A percentile compares a stretch with the other conserved stretches of the same genome.
phyloP scores from a whole-genome alignment of 2,329 filamentous ascomycete genomes.

The Trichoderma asperellum region DNA sequence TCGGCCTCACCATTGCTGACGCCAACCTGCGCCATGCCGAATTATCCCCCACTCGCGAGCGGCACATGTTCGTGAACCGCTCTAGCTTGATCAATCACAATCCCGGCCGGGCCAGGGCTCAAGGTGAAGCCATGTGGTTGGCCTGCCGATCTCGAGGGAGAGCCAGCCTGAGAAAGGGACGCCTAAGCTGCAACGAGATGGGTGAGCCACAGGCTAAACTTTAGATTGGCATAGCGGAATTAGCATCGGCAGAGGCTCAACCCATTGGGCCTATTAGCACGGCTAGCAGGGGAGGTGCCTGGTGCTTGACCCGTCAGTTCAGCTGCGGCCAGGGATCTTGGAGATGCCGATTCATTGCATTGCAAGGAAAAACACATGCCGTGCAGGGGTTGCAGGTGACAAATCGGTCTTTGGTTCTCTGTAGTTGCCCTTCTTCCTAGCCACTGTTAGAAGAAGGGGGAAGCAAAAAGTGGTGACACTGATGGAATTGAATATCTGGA shows the following conservation, averaged over 20 bases:
- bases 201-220: background rate
- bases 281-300: conserved; percentile 18
- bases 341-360: background rate
- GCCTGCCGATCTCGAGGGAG: conserved; percentile 7
- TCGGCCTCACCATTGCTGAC: conserved; percentile 13
- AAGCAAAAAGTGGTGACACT: background rate
- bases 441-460: background rate
- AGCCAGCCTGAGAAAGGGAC: background rate
- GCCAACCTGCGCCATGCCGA: conserved; percentile 13
- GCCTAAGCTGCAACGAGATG: background rate
- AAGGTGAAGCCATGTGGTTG: conserved; percentile 3
- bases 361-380: background rate
- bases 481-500: background rate
- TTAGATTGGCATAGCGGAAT: conserved; percentile 16
- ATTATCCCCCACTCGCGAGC: conserved; percentile 7
- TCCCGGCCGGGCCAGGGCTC: background rate
- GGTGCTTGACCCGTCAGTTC: conserved; percentile 3
- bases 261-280: background rate
- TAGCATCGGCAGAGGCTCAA: conserved; percentile 14
- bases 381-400: background rate
- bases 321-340: conserved; percentile 2
- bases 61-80: conserved; percentile 8
- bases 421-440: background rate
- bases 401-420: background rate
- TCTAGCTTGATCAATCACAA: background rate